Evolutionary conservation across 2,329 filamentous ascomycete genomes (phyloP).

Genomic region (Aspergillus neoniger): DNA sequence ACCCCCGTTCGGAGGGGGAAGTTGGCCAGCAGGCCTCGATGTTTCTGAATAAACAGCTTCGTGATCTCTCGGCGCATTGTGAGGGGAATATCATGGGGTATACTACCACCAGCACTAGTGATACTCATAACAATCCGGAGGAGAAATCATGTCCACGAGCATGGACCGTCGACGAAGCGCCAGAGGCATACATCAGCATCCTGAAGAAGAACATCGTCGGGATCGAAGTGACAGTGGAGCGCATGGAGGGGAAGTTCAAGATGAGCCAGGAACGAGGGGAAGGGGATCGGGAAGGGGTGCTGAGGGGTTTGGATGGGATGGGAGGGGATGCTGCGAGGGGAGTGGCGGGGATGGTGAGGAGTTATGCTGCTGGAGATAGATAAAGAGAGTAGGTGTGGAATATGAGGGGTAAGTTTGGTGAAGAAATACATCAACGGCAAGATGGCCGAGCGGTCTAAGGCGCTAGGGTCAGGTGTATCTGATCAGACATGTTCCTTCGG

Average conservation of each 20-base stretch:
- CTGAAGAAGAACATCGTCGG: too few relatives aligned
- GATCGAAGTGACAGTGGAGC: too few relatives aligned
- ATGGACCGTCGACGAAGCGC: conserved; percentile 62
- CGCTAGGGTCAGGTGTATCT: conserved; percentile 1
- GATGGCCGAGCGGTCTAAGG: conserved; percentile 5
- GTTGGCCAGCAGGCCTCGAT: conserved; percentile 46
- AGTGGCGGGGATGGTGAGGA: conserved; percentile 19
- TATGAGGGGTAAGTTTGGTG: not conserved
- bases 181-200: too few relatives aligned
- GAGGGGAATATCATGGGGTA: conserved; percentile 62
- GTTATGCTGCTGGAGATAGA: not conserved
- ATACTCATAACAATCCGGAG: conserved; percentile 42
- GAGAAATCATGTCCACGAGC: conserved; percentile 27
- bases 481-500: not conserved
- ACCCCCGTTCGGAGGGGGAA: conserved; percentile 40
- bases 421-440: not conserved
- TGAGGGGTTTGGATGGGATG: conserved; percentile 55
- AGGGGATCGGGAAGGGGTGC: conserved; percentile 54
- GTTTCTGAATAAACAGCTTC: conserved; percentile 52
- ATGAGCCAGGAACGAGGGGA: too few relatives aligned
- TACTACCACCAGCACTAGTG: conserved; percentile 31
- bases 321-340: not conserved
- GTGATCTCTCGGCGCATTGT: conserved; percentile 49
- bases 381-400: too few relatives aligned
- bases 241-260: too few relatives aligned